phyloP scores from a whole-genome alignment of 2,329 filamentous ascomycete genomes.

The Fusarium newnesense region DNA sequence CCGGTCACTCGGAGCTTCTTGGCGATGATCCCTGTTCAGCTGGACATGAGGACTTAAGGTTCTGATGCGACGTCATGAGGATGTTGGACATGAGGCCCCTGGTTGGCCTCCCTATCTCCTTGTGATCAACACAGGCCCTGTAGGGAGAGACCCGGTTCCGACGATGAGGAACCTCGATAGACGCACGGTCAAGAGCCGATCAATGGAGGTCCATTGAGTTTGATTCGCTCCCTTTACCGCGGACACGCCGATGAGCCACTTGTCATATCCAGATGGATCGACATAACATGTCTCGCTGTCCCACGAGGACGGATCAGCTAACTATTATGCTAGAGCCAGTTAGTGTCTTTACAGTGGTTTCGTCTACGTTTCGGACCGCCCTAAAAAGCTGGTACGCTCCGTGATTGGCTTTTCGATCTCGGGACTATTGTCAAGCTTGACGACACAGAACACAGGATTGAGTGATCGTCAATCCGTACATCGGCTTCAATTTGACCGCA shows the following conservation, averaged over 20 bases:
- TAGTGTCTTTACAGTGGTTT: slow-evolving; percentile 14
- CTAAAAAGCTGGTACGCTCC: background rate
- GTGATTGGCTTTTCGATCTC: slow-evolving; percentile 16
- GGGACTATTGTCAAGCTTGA: background rate
- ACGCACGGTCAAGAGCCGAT: slow-evolving; percentile 16
- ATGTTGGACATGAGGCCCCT: background rate
- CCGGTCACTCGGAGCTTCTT: slow-evolving; percentile 24
- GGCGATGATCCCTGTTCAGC: slow-evolving; percentile 35
- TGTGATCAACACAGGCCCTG: slow-evolving; percentile 13
- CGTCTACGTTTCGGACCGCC: slow-evolving; percentile 18
- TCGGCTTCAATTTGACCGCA: background rate
- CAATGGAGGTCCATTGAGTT: background rate
- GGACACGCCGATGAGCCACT: slow-evolving; percentile 26
- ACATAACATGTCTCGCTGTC: slow-evolving; percentile 20
- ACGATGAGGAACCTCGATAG: background rate
- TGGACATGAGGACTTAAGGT: slow-evolving; percentile 33
- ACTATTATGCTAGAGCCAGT: slow-evolving; percentile 9
- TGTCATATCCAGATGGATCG: slow-evolving; percentile 17
- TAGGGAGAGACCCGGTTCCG: slow-evolving; percentile 1
- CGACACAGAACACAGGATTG: slow-evolving; percentile 9
- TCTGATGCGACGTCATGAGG: slow-evolving; percentile 27
- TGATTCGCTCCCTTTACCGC: slow-evolving; percentile 29
- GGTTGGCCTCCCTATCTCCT: slow-evolving; percentile 26
- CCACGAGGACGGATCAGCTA: slow-evolving; percentile 11
- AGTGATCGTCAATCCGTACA: slow-evolving; percentile 6